phyloP scores from a whole-genome alignment of 352 stramenopile species.

The Phytophthora citricola region DNA sequence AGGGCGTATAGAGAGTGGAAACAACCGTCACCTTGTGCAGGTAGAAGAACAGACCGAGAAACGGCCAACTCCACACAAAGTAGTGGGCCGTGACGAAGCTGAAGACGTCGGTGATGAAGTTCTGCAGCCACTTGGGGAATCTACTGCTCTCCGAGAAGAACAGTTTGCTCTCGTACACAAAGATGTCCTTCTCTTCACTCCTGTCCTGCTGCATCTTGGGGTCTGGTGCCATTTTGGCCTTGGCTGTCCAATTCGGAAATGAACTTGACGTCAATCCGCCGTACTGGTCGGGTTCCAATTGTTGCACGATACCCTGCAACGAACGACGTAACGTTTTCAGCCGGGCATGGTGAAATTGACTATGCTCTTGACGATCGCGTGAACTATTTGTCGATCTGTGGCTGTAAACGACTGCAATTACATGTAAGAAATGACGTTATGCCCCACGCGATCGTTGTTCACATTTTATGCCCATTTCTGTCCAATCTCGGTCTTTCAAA shows the following conservation, averaged over 20 bases:
- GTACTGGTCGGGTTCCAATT: conserved; percentile 1
- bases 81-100: conserved; percentile 53
- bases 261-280: neutral
- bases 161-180: conserved; percentile 38
- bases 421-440: conserved; percentile 1
- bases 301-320: neutral
- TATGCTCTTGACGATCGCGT: conserved; percentile 7
- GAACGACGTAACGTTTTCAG: conserved; percentile 10
- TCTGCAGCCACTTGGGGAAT: conserved; percentile 36
- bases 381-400: neutral
- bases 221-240: neutral
- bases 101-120: conserved; percentile 34
- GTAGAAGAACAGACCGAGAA: conserved; percentile 42
- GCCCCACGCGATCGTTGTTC: conserved; percentile 6
- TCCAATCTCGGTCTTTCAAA: conserved; percentile 23
- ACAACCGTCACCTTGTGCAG: conserved; percentile 35
- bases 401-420: conserved; percentile 1
- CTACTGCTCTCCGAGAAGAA: conserved; percentile 32
- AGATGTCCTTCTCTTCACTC: neutral
- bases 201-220: conserved; percentile 1
- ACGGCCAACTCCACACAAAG: conserved; percentile 42
- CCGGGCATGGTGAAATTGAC: neutral
- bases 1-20: neutral
- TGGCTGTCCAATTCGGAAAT: conserved; percentile 14
- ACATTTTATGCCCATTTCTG: too few species aligned